These are phyloP conservation scores for Protomyces gravidus DNA, from an alignment of 1,139 yeast genomes.

Conservation along the genomic window DNA sequence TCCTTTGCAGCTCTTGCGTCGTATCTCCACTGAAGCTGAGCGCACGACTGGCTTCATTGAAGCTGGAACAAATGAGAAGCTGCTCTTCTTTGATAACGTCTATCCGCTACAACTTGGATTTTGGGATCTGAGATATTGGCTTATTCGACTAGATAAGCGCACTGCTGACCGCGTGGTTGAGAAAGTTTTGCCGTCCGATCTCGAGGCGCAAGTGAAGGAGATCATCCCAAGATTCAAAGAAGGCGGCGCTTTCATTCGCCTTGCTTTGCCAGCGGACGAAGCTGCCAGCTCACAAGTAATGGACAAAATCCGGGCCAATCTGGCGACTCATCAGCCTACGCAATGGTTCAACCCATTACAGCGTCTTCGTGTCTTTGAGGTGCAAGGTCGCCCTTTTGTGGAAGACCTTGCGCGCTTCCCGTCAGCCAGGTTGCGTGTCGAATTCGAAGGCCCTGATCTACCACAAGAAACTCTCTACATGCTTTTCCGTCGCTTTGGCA, in stretches of 20 bases:
- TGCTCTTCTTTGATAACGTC: conserved; percentile 41
- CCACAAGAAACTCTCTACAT: conserved; percentile 74
- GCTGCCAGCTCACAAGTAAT: conserved; percentile 34
- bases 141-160: conserved; percentile 43
- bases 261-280: conserved; percentile 37
- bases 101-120: conserved; percentile 36
- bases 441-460: conserved; percentile 59
- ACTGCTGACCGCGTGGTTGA: conserved; percentile 38
- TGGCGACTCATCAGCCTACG: conserved; percentile 32
- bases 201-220: conserved; percentile 47
- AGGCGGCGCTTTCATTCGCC: conserved; percentile 89
- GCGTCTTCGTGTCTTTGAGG: conserved; percentile 58
- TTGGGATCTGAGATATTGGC: conserved; percentile 37
- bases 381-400: conserved; percentile 92
- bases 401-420: conserved; percentile 77
- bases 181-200: conserved; percentile 45
- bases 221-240: conserved; percentile 72
- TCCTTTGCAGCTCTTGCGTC: too few species aligned
- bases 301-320: conserved; percentile 35
- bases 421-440: conserved; percentile 56
- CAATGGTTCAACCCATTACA: conserved; percentile 42
- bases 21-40: conserved; percentile 20
- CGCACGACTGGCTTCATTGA: conserved; percentile 24
- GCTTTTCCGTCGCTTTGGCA: conserved; percentile 79
- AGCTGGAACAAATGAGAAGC: conserved; percentile 28